A percentile compares a stretch with the other conserved stretches of the same genome.
These are phyloP conservation scores for Cinchona pubescens DNA, from an alignment of 257 asterid genomes.

Conservation along the genomic window DNA sequence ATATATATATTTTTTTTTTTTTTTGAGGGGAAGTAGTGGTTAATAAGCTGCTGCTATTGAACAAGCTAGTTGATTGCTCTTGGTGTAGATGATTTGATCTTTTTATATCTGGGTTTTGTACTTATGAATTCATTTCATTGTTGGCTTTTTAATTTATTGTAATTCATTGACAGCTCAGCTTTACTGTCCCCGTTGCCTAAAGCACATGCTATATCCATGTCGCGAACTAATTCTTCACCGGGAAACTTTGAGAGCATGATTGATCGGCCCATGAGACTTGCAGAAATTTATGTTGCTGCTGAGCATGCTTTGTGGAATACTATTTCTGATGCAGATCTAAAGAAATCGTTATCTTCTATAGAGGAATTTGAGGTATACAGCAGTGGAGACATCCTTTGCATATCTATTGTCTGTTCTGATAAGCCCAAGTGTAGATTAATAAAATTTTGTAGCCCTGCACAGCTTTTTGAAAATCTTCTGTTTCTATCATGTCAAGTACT, in stretches of 20 bases:
- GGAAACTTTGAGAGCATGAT: conserved; percentile 73
- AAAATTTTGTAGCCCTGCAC: background rate
- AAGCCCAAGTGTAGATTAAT: background rate
- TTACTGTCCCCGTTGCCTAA: conserved; percentile 39
- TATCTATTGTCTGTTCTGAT: background rate
- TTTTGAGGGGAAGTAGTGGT: background rate
- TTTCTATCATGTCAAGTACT: background rate
- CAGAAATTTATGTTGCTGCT: conserved; percentile 90
- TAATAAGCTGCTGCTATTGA: background rate
- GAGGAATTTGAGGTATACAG: conserved; percentile 81
- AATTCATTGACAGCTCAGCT: conserved; percentile 70
- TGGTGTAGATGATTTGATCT: background rate
- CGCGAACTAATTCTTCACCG: conserved; percentile 86
- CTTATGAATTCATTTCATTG: conserved; percentile 2
- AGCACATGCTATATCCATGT: conserved; percentile 50
- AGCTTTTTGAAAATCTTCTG: no score
- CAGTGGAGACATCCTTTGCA: conserved; percentile 16
- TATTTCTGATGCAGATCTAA: conserved; percentile 62
- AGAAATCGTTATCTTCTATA: conserved; percentile 72
- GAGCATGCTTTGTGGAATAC: conserved; percentile 86
- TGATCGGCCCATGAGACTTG: conserved; percentile 94
- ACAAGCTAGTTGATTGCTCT: conserved; percentile 7
- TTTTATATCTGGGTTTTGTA: background rate
- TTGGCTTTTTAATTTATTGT: conserved; percentile 32
- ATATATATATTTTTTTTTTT: no score